A percentile compares a stretch with the other conserved stretches of the same genome.
phyloP scores from a whole-genome alignment of 768 basidiomycete genomes.

The Russula ochroleuca region DNA sequence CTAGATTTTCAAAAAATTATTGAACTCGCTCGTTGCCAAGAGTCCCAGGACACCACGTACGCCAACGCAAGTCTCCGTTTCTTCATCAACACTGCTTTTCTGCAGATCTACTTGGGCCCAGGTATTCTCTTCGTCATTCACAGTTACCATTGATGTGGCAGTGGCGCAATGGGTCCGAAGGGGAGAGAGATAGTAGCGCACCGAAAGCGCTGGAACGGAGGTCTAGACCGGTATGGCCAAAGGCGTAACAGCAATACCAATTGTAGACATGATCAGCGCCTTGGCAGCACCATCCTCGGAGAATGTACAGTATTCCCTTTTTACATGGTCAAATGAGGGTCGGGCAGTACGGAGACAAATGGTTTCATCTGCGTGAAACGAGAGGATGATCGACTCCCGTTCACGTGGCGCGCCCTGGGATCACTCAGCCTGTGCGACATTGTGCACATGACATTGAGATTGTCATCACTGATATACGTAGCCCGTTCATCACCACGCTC shows the following conservation, averaged over 20 bases:
- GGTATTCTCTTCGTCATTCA: neutral
- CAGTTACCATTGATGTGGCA: neutral
- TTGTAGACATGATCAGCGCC: too few species aligned
- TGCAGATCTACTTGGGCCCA: neutral
- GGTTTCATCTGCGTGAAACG: too few species aligned
- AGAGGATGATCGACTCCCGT: neutral
- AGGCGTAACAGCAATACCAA: too few species aligned
- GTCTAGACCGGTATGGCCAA: too few species aligned
- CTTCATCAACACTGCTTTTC: neutral
- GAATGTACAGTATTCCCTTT: too few species aligned
- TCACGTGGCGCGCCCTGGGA: neutral
- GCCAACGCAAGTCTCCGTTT: neutral
- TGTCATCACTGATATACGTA: conserved; percentile 1
- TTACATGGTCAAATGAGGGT: too few species aligned
- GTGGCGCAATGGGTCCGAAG: neutral
- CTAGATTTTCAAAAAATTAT: neutral
- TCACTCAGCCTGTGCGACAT: neutral
- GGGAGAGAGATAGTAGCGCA: neutral
- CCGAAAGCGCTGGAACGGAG: too few species aligned
- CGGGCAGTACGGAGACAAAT: too few species aligned
- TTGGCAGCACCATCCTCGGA: too few species aligned
- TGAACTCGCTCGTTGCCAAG: too few species aligned
- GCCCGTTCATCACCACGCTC: neutral
- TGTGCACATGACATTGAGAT: conserved; percentile 4
- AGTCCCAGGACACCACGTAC: neutral